Evolutionary conservation across 345 rosid genomes (phyloP), one percentile per base, ranked within the genome.

Genomic region (Acer negundo): DNA sequence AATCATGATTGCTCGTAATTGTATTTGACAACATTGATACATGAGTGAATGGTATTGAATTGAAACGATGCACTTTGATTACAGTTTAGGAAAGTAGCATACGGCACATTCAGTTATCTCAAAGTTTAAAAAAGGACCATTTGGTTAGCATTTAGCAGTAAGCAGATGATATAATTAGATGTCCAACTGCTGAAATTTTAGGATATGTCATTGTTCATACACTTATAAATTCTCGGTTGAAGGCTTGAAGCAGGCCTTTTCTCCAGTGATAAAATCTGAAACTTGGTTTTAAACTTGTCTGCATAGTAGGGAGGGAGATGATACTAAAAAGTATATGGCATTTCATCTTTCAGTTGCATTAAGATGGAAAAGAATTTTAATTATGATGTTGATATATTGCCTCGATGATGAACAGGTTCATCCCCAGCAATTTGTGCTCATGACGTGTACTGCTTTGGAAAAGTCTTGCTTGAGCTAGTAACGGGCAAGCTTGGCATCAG

Each of bases 391-490:
- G 65, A 78, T 75, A 66, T 20, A 23, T 72, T 67, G 78, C 59
- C 40, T 75, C 62, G 69, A 70, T 78, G 65, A 70, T 72, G 69
- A 15, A 75, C 91, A 92, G 95, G 91, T 72, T 80, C 87, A 17
- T 59, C 77, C 7, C 67, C 88, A 7, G 78, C 87, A 23, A 87
- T 83, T 19, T 90, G 98, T 64, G 84, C 97, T 23, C 89, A 91
- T 20, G 99, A 96, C 42, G 93, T 96, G 22, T 96, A 87, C 83
- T 94, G 99, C 69, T 96, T 94, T 16, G 99, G 99, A n/a, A 92
- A 89, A 75, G 85, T 96, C 68, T 83, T 96, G 44, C 85, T 96
- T 0, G 98, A 91, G 87, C 92, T 94, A 61, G 90, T 96, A 74
- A 94, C 99, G 7, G 99, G 99, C 24, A 96, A 88, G 77, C 82